Evolutionary conservation across 2,329 filamentous ascomycete genomes (phyloP), one percentile per base, ranked within the genome.

Genomic region (Fusarium ramigenum): DNA sequence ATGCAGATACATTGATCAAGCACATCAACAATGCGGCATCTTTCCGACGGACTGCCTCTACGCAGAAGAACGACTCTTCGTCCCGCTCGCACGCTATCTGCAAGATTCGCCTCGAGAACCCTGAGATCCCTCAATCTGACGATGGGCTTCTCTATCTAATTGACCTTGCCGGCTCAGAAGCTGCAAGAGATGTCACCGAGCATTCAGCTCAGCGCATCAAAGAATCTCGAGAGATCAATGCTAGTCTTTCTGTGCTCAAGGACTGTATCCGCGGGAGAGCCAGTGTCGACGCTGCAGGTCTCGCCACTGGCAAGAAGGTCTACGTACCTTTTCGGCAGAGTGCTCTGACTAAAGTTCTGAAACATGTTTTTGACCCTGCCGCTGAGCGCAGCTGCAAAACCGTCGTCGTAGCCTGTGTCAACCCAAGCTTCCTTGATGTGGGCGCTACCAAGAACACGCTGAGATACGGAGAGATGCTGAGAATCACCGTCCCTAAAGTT

Each of bases 201-300:
- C 85, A 87, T 73, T 80, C 80, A 5, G 76, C 81, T 4, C 82
- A 83, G 34, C 84, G 85, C 11, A 85, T 87, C 80, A 81, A 82
- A 43, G 85, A 87, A 73, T 81, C 84, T 8, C 79, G 81, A 18
- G 83, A 86, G 74, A 87, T 87, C 78, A 87, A 87, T 72, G 81
- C 78, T 14, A 86, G 85, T 66, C 80, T 87, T 1, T 86, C 85
- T 0, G 81, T 85, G 1, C 80, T 88, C 5, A 88, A 88, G 66
- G 86, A 88, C 70, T 88, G 86, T 63, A 88, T 88, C 56, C 83
- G 86, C 2, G 84, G 83, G 4, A 83, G 83, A 43, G 83, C 83
- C 1, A 75, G 81, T 39, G 72, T 80, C 1, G 82, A 86, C 47
- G 76, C 77, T 23, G 25, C 63, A 60, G 15, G 64, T 43, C 23